Conservation (phyloP, 2,329 filamentous ascomycete species). For the Torrubiellomyces zombiae region DNA sequence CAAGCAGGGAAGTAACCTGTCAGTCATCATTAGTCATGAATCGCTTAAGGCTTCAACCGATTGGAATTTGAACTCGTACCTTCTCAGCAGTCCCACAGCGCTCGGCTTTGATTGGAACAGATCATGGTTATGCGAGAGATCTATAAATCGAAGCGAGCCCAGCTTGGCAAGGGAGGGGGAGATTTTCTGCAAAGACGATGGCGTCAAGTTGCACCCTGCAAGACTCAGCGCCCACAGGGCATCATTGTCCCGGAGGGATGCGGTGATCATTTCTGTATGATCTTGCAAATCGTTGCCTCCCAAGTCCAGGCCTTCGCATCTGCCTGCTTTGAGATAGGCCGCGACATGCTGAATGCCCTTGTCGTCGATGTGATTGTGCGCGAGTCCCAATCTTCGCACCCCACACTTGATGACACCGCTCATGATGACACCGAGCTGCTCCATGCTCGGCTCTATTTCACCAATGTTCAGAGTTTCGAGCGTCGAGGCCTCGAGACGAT, state of each 20-base stretch:
- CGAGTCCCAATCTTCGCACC: slow-evolving; percentile 63
- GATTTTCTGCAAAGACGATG: slow-evolving; percentile 54
- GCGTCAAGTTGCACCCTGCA: slow-evolving; percentile 67
- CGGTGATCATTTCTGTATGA: slow-evolving; percentile 35
- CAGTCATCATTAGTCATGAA: background rate
- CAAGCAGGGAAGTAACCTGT: slow-evolving; percentile 63
- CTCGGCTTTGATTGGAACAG: slow-evolving; percentile 62
- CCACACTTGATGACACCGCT: slow-evolving; percentile 68
- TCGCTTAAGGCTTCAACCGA: slow-evolving; percentile 3
- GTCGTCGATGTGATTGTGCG: slow-evolving; percentile 61
- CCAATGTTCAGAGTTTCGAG: slow-evolving; percentile 74
- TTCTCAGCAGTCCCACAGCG: slow-evolving; percentile 57
- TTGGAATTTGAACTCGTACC: too few species aligned
- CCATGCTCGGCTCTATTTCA: slow-evolving; percentile 55
- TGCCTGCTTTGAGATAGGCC: slow-evolving; percentile 56
- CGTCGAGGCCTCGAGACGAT: slow-evolving; percentile 57
- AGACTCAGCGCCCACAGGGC: slow-evolving; percentile 70
- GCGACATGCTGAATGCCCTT: slow-evolving; percentile 62
- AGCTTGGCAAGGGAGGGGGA: slow-evolving; percentile 58
- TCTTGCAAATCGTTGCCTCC: slow-evolving; percentile 62
- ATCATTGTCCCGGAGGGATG: slow-evolving; percentile 32
- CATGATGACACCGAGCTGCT: slow-evolving; percentile 60
- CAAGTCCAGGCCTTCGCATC: slow-evolving; percentile 77
- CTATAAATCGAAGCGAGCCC: slow-evolving; percentile 67
- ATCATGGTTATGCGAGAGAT: slow-evolving; percentile 75